Evolutionary conservation across 2,329 filamentous ascomycete species (phyloP), one percentile per base, ranked within the genome.

Genomic region (Penicillium sp.): DNA sequence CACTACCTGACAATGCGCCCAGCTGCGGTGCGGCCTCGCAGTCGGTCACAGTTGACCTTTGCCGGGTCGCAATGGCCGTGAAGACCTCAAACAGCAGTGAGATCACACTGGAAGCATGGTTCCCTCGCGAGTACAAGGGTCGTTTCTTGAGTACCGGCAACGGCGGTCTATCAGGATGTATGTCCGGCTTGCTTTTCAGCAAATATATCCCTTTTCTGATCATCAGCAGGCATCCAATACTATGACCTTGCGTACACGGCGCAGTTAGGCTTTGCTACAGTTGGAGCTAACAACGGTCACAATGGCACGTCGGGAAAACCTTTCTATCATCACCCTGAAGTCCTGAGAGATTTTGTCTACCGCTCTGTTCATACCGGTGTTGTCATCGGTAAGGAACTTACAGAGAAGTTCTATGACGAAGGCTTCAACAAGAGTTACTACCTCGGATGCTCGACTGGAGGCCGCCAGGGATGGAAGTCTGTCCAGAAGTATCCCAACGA

Each of bases 281-380:
- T 78, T 25, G 76, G 74, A 2, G 72, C 76, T 1, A 78, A 79
- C 49, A 77, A 75, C 20, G 76, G 76, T 3, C 76, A 79, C 41
- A 76, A 78, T 52, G 76, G 75, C 32, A 68, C 70, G 3, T 71
- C 67, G 3, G 77, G 76, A n/a, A 47, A 61, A 23, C 66, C 74
- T 0, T 79, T 79, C 54, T 72, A 74, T 43, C 66, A 72, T 15
- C 74, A 76, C 20, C 61, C 70, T 0, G 74, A 75, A 15, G 67
- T 77, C 7, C 56, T 79, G 1, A 66, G 70, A 31, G 77, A 79
- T 52, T 79, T 77, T 54, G 74, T 72, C 8, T 78, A 73, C 49
- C 67, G 73, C 15, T 70, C 73, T 41, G 39, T 76, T 2, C 73
- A 76, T 41, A 74, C 68, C 0, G 68, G 64, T 15, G 65, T 66